Percentiles rank a stretch among this genome's conserved stretches.
These are phyloP conservation scores for Fraxinus nigra DNA, from an alignment of 305 asterid genomes.

Conservation along the genomic window DNA sequence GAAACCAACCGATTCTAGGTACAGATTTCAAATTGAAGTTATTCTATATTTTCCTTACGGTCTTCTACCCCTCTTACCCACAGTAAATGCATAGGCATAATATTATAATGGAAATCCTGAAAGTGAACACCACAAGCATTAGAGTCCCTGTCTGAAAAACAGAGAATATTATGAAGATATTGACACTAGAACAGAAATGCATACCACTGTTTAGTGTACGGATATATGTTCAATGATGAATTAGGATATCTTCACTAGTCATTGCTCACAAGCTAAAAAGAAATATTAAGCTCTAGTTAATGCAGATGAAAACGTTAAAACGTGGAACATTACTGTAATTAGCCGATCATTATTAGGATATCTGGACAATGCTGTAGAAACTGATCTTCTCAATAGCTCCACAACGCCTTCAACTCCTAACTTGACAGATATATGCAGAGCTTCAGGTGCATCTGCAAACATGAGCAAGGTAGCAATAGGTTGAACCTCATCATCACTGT, in stretches of 20 bases:
- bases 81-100: neutral
- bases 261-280: slow-evolving; percentile 5
- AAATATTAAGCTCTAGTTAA: slow-evolving; percentile 15
- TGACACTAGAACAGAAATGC: neutral
- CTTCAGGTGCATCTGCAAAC: slow-evolving; percentile 98
- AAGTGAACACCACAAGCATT: neutral
- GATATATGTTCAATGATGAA: slow-evolving; percentile 6
- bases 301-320: slow-evolving; percentile 26
- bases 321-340: slow-evolving; percentile 53
- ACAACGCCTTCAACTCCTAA: slow-evolving; percentile 90
- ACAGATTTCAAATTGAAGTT: neutral
- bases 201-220: neutral
- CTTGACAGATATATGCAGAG: slow-evolving; percentile 85
- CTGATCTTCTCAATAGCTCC: slow-evolving; percentile 82
- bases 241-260: slow-evolving; percentile 16
- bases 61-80: no score
- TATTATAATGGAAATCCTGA: neutral
- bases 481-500: slow-evolving; percentile 86
- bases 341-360: slow-evolving; percentile 88
- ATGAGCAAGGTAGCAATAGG: slow-evolving; percentile 92
- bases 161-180: neutral
- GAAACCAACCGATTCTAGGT: neutral
- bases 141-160: slow-evolving; percentile 14
- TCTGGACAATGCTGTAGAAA: slow-evolving; percentile 76
- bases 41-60: neutral